Evolutionary conservation across 306 rosid genomes (phyloP).

Genomic region (Ceratonia siliqua): DNA sequence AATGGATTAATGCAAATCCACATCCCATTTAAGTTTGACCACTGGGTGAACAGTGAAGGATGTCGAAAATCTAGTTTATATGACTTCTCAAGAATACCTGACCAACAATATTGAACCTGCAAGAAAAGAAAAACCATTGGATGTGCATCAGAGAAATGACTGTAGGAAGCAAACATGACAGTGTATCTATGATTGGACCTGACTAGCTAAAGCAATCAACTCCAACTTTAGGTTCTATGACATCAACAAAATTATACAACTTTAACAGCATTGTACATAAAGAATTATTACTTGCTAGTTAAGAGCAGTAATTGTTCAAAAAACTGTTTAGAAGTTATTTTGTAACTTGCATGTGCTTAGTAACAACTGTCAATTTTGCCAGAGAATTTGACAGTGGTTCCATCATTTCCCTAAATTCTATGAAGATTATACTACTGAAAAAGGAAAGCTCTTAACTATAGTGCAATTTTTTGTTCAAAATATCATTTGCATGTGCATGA

Average conservation of each 20-base stretch:
- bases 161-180: slow-evolving; percentile 17
- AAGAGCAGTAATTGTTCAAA: slow-evolving; percentile 1
- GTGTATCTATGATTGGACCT: slow-evolving; percentile 4
- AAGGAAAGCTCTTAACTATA: neutral
- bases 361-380: neutral
- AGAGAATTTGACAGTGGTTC: neutral
- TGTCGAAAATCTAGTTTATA: slow-evolving; percentile 34
- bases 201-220: slow-evolving; percentile 14
- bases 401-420: neutral
- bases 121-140: slow-evolving; percentile 39
- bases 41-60: slow-evolving; percentile 38
- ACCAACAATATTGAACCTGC: slow-evolving; percentile 99
- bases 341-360: neutral
- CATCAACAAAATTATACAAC: neutral
- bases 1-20: slow-evolving; percentile 22
- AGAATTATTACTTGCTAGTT: neutral
- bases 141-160: slow-evolving; percentile 32
- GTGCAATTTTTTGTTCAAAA: neutral
- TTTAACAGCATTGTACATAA: neutral
- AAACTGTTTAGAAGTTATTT: too few species aligned
- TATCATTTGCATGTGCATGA: neutral
- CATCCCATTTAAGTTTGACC: slow-evolving; percentile 35
- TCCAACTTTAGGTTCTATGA: slow-evolving; percentile 18
- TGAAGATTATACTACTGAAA: neutral
- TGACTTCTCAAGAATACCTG: slow-evolving; percentile 68